Conservation (phyloP, 2,329 filamentous ascomycete genomes). For the Parascedosporium putredinis region DNA sequence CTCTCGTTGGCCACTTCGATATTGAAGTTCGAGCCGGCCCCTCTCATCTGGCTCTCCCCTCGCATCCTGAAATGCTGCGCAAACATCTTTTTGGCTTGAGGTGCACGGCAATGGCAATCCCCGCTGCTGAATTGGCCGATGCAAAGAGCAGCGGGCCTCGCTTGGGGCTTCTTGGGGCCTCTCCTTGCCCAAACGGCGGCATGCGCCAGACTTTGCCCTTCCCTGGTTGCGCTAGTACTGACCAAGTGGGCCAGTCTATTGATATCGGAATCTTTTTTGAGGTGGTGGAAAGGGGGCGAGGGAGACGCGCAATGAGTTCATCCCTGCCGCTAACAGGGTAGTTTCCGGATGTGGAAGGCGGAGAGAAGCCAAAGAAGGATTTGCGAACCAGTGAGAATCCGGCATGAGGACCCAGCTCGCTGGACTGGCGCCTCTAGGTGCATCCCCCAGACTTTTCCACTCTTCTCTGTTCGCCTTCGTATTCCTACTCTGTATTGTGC, state of each 20-base stretch:
- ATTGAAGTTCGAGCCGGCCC: not conserved
- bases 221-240: not conserved
- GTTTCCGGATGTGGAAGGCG: constrained; percentile 2
- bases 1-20: too few species aligned
- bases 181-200: too few species aligned
- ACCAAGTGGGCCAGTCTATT: not conserved
- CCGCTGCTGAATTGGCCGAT: not conserved
- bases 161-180: too few species aligned
- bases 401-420: constrained; percentile 1
- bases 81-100: too few species aligned
- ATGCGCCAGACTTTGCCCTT: not conserved
- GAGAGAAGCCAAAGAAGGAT: constrained; percentile 5
- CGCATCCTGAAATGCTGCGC: too few species aligned
- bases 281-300: not conserved
- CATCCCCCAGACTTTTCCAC: not conserved
- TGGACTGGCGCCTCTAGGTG: constrained; percentile 3
- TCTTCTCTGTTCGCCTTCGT: not conserved
- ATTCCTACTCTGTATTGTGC: not conserved
- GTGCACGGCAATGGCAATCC: not conserved
- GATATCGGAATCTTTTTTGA: not conserved
- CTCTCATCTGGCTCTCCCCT: too few species aligned
- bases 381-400: not conserved
- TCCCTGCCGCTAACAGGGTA: not conserved
- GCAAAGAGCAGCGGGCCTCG: not conserved
- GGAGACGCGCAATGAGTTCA: not conserved